Conservation (phyloP, 225 moss, liverwort and hornwort genomes). For the Pleurozium schreberi region DNA sequence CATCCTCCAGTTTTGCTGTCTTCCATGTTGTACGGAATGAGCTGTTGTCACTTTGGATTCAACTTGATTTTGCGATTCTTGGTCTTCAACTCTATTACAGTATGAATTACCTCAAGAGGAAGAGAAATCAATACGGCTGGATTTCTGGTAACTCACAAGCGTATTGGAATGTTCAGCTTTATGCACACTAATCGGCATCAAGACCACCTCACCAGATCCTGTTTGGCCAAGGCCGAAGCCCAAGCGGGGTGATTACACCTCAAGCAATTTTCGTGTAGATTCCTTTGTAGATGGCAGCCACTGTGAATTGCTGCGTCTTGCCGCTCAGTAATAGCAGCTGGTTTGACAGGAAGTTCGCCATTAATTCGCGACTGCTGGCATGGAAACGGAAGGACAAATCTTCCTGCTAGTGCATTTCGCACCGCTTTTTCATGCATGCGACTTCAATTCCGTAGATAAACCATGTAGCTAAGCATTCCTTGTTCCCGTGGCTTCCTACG, state of each 20-base stretch:
- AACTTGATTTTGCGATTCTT: neutral
- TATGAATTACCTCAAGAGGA: neutral
- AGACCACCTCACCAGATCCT: slow-evolving; percentile 47
- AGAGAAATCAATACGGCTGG: neutral
- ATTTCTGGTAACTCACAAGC: neutral
- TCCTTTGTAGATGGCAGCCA: slow-evolving; percentile 47
- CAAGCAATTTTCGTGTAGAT: slow-evolving; percentile 18
- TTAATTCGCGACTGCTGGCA: neutral
- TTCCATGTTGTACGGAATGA: neutral
- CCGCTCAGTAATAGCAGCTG: neutral
- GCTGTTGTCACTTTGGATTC: neutral
- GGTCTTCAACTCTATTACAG: neutral
- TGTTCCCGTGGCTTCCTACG: neutral
- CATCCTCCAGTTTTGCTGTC: neutral
- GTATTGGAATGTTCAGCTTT: slow-evolving; percentile 33
- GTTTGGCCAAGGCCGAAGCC: slow-evolving; percentile 34
- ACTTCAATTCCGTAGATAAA: neutral
- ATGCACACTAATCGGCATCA: slow-evolving; percentile 56
- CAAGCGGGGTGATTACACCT: slow-evolving; percentile 12
- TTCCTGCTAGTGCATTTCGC: neutral
- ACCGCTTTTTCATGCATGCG: neutral
- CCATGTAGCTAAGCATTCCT: neutral
- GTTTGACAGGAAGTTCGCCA: neutral
- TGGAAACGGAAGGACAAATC: neutral
- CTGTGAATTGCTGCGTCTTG: slow-evolving; percentile 2